These are phyloP conservation scores for Claviceps sp. DNA, from an alignment of 2,329 filamentous ascomycete species.

Conservation along the genomic window DNA sequence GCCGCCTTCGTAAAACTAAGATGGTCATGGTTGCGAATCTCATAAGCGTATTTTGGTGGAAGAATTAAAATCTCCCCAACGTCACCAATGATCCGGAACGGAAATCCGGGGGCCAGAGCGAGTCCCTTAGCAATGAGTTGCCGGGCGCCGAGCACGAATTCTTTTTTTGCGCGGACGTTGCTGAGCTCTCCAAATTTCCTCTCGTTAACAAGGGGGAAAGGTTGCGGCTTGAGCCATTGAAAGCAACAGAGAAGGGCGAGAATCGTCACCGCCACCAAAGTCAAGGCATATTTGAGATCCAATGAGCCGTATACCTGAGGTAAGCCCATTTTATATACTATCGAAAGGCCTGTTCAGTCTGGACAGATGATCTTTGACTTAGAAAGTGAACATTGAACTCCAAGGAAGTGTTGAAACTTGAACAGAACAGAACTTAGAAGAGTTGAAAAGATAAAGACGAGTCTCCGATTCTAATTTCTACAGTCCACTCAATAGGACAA, in stretches of 20 bases:
- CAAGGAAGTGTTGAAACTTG: background rate
- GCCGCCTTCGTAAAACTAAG: background rate
- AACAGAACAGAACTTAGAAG: too few relatives aligned
- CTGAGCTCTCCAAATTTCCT: background rate
- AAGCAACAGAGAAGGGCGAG: background rate
- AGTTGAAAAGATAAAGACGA: background rate
- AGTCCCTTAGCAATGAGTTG: slow-evolving; percentile 1
- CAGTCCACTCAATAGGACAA: background rate
- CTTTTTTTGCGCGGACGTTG: background rate
- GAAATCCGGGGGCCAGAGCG: background rate
- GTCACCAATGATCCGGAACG: background rate
- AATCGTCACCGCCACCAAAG: background rate
- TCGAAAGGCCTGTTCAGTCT: background rate
- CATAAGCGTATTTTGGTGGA: slow-evolving; percentile 1
- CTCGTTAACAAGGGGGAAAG: background rate
- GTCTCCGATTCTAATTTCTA: background rate
- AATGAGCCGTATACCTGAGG: background rate
- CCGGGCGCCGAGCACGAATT: background rate
- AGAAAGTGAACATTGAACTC: too few relatives aligned
- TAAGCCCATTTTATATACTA: background rate
- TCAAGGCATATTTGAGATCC: background rate
- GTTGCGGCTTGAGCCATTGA: background rate
- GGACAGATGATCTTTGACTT: background rate
- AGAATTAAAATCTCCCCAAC: slow-evolving; percentile 1
- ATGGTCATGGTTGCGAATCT: slow-evolving; percentile 1